Base-by-base conservation (phyloP, 371 early-diverging fungal genomes). In the Apophysomyces trapeziformis region DNA sequence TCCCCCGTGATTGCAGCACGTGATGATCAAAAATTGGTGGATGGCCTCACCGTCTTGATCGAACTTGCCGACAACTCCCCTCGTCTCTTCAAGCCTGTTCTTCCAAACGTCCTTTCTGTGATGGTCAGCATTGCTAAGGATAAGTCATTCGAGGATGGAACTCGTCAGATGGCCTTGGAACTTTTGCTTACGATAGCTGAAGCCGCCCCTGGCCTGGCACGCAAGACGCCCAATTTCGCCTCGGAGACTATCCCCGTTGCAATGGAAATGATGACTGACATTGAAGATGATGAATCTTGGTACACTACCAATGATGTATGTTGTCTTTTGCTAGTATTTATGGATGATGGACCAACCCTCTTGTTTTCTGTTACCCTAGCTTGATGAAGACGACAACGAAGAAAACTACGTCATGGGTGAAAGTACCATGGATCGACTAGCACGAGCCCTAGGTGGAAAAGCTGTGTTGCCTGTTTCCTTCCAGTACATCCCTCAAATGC, bases 391-490 rank as follows among this genome's bases (percentile, higher is more conserved):
- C 61, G 97, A 96, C 72, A 87, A 88, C 64, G 96, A 95, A 57
- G 91, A 90, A 64, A 88, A 92, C 74, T 85, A 92, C 70, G 92
- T 94, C 38, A 88, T 93, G 72, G 98, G 94, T 68, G 96, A 97
- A 79, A 94, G 95, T 78, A 93, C 95, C 14, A 86, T 99, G 87
- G 99, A 99, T 75, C 90, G 99, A 64, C 69, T 99, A 43, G 94
- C 98, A 12, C 88, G 93, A 60, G 86, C 91, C 14, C 77, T 98
- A 38, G 93, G 96, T 68, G 98, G 97, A 58, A 94, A 93, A 77
- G 78, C 86, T 60, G 89, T 98, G 60, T 85, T 98, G 38, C 96
- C 97, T 21, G 83, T 91, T 60, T 83, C 93, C n/a, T 96, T 98
- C 81, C 80, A 83, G 46, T 86, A 86, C 63, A 95, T 99, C 67